Evolutionary conservation across 2,329 filamentous ascomycete species (phyloP), one percentile per base, ranked within the genome.

Genomic region (Paraconiothyrium brasiliense): DNA sequence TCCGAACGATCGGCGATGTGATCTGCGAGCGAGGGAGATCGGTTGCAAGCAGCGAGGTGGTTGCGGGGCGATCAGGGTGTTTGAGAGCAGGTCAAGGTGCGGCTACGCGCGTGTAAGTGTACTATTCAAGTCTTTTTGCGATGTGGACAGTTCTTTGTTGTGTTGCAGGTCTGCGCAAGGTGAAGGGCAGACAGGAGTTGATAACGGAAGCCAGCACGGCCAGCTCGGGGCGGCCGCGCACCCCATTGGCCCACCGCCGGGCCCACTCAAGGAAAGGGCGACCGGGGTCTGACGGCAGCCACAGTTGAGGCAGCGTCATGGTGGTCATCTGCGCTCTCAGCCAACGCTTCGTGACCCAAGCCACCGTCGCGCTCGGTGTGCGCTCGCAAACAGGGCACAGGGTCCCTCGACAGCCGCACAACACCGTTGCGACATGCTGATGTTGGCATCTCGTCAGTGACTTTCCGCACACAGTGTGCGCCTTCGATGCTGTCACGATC

Each of bases 1-100:
- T 67, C 67, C 69, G 71, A 67, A 64, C 63, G 73, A 76, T 76
- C 71, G 73, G 65, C 73, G 67, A 72, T 68, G 69, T 50, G 71
- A 76, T 76, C 72, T 72, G 70, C 74, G 70, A 70, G 65, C 50
- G 63, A 61, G 61, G 56, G 32, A 62, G 66, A 70, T 22, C 57
- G 69, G 66, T 67, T 57, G 54, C 57, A 41, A 54, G 43, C 47
- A 60, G 62, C 59, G 58, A 51, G 48, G 52, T n/a, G 54, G 60
- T 59, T 62, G 48, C 49, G 54, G 55, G 52, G 39, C 58, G 56
- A 50, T 46, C 59, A 50, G 51, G 58, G 47, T 39, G 57, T 39
- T 41, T 16, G 55, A 16, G 24, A 49, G 39, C 13, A 46, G 27
- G 32, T 24, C 37, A 24, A 48, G 44, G 44, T 30, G 50, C 34